Evolutionary conservation across 2,329 filamentous ascomycete genomes (phyloP), one percentile per base, ranked within the genome.

Genomic region (Fusarium sterilihyphosum): DNA sequence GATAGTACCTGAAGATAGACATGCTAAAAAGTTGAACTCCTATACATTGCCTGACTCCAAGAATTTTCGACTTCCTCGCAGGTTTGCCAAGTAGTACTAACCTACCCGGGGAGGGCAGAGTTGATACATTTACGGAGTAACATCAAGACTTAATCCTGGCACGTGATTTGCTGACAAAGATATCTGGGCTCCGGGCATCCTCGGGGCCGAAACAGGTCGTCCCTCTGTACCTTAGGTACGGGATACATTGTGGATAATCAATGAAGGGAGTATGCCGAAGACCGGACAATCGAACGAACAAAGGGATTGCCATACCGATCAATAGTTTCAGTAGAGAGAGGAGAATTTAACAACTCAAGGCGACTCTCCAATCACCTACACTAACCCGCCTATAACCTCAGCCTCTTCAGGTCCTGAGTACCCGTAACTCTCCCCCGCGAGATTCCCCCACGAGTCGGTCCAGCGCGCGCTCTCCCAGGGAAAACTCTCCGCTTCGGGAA

Each of bases 401-500:
- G n/a, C 53, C 44, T 62, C 43, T 67, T 65, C 49, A 76, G 67
- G 73, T 76, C 63, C 46, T 49, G 41, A 65, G 70, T 78, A 78
- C 77, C 70, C 67, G 64, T 44, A 71, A 61, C 50, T 62, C 29
- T 38, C 71, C 73, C 68, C 73, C 70, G 57, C 70, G 67, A 62
- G 61, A 64, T 56, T 38, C 47, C 70, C 68, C 69, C 60, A 52
- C 60, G 49, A 72, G 73, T 59, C 58, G 54, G 67, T 62, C 57
- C 74, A 74, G 71, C 43, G 71, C 71, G 71, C 71, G 67, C 71
- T 74, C 75, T 68, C 70, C 71, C 70, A 76, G 79, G 77, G 74
- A 77, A 81, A 81, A 81, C 80, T 80, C 82, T 75, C 82, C 82
- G 81, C 81, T 83, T 83, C 77, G 80, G 82, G 80, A 82, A 81